Conservation (phyloP, 148 eudicot genomes). For the Dianthus caryophyllus region DNA sequence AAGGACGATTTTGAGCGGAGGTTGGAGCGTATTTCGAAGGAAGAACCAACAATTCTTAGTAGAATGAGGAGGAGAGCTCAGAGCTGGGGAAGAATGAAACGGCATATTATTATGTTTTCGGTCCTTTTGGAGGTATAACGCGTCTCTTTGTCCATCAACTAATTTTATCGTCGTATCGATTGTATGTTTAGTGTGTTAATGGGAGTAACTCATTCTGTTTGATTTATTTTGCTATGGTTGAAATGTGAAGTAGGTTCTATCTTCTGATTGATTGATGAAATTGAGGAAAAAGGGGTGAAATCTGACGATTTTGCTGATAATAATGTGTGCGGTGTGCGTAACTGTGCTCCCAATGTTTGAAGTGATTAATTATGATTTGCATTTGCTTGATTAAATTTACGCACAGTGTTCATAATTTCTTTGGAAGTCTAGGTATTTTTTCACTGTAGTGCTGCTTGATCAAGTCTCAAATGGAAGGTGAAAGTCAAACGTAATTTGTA, state of each 20-base stretch:
- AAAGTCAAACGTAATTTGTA: neutral
- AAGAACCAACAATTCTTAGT: conserved; percentile 54
- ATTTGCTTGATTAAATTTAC: neutral
- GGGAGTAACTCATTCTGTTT: neutral
- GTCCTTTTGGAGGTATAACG: conserved; percentile 59
- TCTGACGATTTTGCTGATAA: neutral
- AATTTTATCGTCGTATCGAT: neutral
- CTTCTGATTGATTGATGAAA: too few species aligned
- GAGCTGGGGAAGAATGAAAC: conserved; percentile 49
- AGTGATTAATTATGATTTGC: neutral
- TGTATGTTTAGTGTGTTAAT: neutral
- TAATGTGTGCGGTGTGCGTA: neutral
- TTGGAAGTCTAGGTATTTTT: neutral
- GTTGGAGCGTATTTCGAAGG: conserved; percentile 65
- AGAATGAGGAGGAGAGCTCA: conserved; percentile 63
- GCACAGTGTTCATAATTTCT: neutral
- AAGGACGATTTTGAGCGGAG: conserved; percentile 72
- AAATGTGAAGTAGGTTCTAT: neutral
- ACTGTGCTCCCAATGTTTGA: neutral
- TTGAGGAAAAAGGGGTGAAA: neutral
- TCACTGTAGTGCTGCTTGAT: neutral
- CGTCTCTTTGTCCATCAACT: neutral
- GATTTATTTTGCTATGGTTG: neutral
- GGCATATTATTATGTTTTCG: conserved; percentile 55
- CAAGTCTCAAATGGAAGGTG: neutral